A percentile compares a stretch with the other conserved stretches of the same genome.
Evolutionary conservation across 192 early-diverging fungal species (phyloP).

Genomic region (Dimargaris xerosporica): DNA sequence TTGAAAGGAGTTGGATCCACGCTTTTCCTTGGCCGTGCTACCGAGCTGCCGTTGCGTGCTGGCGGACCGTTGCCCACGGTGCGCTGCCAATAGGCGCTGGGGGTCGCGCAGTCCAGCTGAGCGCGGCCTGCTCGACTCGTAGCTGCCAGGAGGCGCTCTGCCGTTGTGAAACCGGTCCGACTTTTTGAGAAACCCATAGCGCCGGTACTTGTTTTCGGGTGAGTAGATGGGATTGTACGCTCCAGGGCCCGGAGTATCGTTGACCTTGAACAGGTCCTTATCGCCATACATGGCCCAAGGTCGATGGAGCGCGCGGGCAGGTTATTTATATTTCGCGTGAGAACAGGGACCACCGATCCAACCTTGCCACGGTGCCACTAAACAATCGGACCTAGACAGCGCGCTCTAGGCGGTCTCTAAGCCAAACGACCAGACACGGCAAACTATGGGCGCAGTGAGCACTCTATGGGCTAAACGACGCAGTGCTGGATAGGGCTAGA

Average conservation of each 20-base stretch:
- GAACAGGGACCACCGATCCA: no score
- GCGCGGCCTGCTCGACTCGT: neutral
- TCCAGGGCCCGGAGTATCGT: constrained; percentile 7
- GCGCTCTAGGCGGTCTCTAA: no score
- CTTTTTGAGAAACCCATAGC: constrained; percentile 1
- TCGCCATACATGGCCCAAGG: no score
- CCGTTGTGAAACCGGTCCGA: neutral
- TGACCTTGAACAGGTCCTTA: no score
- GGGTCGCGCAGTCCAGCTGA: neutral
- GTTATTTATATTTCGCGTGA: no score
- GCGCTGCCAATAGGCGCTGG: neutral
- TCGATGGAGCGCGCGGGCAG: no score
- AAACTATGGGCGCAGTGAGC: no score
- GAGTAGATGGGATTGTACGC: constrained; percentile 6
- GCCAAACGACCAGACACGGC: no score
- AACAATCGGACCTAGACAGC: no score
- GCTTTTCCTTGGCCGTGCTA: neutral
- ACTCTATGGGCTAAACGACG: no score
- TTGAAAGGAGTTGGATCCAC: neutral
- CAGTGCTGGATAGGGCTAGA: no score
- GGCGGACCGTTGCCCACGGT: neutral
- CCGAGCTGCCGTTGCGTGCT: neutral
- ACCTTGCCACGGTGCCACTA: no score
- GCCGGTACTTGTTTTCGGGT: neutral
- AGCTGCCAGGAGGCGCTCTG: neutral